Conservation (phyloP, 2,329 filamentous ascomycete species). For the Aureobasidium sp. region DNA sequence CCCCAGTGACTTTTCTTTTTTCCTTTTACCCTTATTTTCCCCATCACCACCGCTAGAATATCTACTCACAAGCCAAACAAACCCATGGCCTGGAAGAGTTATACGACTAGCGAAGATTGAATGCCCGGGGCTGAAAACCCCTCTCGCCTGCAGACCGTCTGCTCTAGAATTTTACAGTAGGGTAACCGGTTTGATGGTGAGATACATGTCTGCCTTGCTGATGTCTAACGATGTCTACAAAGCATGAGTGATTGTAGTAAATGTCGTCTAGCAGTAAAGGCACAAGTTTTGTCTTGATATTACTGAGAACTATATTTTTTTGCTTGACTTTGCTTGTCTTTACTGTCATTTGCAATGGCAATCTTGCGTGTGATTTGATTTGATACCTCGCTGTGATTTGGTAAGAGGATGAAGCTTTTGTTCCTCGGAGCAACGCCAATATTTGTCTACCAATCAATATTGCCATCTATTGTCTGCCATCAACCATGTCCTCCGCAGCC, state of each 20-base stretch:
- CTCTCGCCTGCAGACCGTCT: slow-evolving; percentile 77
- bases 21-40: neutral
- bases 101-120: slow-evolving; percentile 89
- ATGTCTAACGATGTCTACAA: slow-evolving; percentile 2
- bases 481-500: no score
- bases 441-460: no score
- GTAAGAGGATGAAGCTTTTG: no score
- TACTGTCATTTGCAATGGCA: neutral
- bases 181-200: slow-evolving; percentile 79
- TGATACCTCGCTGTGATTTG: no score
- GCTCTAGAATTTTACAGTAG: slow-evolving; percentile 45
- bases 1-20: neutral
- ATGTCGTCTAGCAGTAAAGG: neutral
- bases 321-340: neutral
- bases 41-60: slow-evolving; percentile 61
- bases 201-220: slow-evolving; percentile 47
- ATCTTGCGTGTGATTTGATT: no score
- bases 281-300: neutral
- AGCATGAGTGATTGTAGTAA: neutral
- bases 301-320: neutral
- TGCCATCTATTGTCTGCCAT: no score
- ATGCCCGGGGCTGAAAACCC: slow-evolving; percentile 39
- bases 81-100: slow-evolving; percentile 70
- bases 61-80: slow-evolving; percentile 68
- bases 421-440: no score